Conservation (phyloP, 2,329 filamentous ascomycete species). For the Xylaria sp. region DNA sequence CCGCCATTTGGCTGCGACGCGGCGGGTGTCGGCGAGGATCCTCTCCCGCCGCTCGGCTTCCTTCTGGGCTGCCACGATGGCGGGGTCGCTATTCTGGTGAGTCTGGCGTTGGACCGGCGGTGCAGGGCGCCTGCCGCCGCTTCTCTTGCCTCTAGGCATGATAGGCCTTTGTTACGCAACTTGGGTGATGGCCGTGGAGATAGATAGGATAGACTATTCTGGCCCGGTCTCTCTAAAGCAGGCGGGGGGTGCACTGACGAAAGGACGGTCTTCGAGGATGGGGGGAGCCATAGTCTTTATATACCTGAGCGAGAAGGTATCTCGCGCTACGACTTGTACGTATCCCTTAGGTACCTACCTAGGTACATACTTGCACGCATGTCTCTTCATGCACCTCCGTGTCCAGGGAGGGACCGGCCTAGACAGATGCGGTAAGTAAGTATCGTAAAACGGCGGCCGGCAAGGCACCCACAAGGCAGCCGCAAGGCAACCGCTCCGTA, state of each 20-base stretch:
- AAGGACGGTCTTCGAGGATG: neutral
- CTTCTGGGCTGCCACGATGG: conserved; percentile 42
- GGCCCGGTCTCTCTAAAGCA: neutral
- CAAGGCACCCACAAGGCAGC: neutral
- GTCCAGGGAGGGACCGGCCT: too few species aligned
- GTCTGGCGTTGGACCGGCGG: neutral
- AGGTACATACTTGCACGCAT: too few species aligned
- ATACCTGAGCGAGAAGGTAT: neutral
- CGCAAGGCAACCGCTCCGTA: conserved; percentile 3
- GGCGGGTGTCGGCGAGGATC: conserved; percentile 44
- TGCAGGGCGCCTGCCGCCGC: neutral
- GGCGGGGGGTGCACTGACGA: neutral
- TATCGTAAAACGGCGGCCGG: neutral
- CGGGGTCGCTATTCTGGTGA: conserved; percentile 37
- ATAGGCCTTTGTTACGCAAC: neutral
- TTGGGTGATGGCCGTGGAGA: neutral
- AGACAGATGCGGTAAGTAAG: too few species aligned
- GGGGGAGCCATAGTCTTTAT: neutral
- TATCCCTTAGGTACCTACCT: too few species aligned
- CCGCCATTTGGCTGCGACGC: conserved; percentile 47
- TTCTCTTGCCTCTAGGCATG: conserved; percentile 25
- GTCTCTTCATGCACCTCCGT: too few species aligned
- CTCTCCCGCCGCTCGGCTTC: conserved; percentile 46
- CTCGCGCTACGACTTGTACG: too few species aligned
- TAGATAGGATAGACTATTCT: neutral